Evolutionary conservation across 225 moss, liverwort and hornwort species (phyloP), one percentile per base, ranked within the genome.

Genomic region (Lunularia cruciata): DNA sequence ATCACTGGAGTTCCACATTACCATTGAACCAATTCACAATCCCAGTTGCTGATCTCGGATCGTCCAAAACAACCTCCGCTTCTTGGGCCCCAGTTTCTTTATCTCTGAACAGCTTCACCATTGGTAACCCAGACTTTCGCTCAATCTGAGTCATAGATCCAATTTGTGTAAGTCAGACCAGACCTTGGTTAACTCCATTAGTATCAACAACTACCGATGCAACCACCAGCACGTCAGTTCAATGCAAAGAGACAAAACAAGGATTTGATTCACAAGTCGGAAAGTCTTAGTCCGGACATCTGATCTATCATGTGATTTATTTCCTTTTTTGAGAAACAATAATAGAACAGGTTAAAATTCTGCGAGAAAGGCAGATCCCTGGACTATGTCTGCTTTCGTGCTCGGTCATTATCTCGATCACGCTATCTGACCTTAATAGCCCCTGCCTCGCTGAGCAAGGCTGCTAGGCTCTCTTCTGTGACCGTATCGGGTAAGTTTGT

Each of bases 1-100:
- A n/a, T n/a, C n/a, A n/a, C n/a, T n/a, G 18, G 3, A 51, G 8
- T 18, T 51, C 25, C 51, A 43, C 28, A 72, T 18, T 84, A 98
- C 96, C 96, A 76, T 98, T 93, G 49, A 91, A 98, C 96, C 96
- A 98, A 71, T 86, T 93, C 34, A 98, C 96, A 35, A 98, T 85
- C 75, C 93, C 96, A 39, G 90, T 80, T 71, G 89, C 91, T 71
- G 93, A 89, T 64, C 92, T 87, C 67, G 96, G 96, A 74, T 98
- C 96, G 19, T 98, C 96, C 65, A 98, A 81, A 48, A 98, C 90
- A 31, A 93, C 96, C 79, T 98, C 93, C 22, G 96, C 93, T 73
- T 98, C 96, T 71, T 90, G 88, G 46, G 79, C 77, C 57, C 93
- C 93, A 58, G 83, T 85, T 27, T 77, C 86, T 79, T 98, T 93